Base-by-base conservation (phyloP, 352 stramenopile species). In the Phytopythium helicoides region DNA sequence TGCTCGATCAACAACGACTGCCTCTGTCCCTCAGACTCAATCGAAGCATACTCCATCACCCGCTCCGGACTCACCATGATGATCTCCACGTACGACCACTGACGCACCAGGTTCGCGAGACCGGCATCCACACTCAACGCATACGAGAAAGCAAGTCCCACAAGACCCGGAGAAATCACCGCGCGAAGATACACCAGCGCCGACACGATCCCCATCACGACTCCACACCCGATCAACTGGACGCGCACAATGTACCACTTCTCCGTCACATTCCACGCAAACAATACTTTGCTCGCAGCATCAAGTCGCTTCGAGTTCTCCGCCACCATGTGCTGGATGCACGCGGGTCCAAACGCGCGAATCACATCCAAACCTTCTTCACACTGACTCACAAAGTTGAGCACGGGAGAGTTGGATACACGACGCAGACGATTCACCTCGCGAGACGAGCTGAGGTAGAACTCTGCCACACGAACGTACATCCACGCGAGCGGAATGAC, bases 131-230 rank as follows among this genome's bases (percentile, higher is more conserved):
- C 79, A 34, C 87, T 87, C 3, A 80, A 62, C 12, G 66, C 73
- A 66, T 89, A 97, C 22, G 83, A 79, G 37, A 97, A 86, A 4
- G 92, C 56, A 12, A 96, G 55, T 0, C 69, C 88, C 8, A 81
- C 70, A 15, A 96, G 9, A 23, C 83, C 81, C 3, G 83, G 62
- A 8, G 61, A 64, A 12, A 64, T 39, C 47, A 56, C 40, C 3
- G 37, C 34, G 11, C 55, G 61, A 10, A 69, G 51, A 34, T 58
- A 61, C 36, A 65, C 55, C 14, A 68, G 44, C 15, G 56, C 18
- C 26, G 51, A 62, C 19, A 64, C 45, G 33, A 65, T 51, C 8
- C 38, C 51, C 16, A 65, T 23, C 11, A 65, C 40, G 53, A 51
- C 38, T 57, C 38, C 36, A 47, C 50, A 59, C 19, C 66, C 62